Percentiles rank a stretch among this genome's conserved stretches.
Evolutionary conservation across 345 rosid genomes (phyloP).

Genomic region (Citrus reticulata): DNA sequence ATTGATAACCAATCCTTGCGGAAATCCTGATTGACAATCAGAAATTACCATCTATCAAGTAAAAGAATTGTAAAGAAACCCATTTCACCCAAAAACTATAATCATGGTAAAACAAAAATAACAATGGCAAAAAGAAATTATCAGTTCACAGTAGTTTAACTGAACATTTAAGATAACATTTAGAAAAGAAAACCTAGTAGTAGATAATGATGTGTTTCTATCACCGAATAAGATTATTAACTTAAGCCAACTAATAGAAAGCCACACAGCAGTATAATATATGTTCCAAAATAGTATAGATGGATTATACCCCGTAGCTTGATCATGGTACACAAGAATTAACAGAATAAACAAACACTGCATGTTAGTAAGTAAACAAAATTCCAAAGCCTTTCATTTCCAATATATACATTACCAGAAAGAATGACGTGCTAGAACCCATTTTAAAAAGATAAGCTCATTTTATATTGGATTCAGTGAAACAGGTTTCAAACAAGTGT

Average conservation of each 20-base stretch:
- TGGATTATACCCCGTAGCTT: background rate
- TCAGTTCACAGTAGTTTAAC: background rate
- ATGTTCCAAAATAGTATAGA: background rate
- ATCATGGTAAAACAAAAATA: background rate
- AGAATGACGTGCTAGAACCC: background rate
- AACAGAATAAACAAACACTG: background rate
- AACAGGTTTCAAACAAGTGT: background rate
- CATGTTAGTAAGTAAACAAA: background rate
- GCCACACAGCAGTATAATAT: background rate
- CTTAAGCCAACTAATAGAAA: background rate
- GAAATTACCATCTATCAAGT: slow-evolving; percentile 3
- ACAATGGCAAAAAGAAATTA: background rate
- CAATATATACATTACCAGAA: background rate
- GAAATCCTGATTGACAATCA: slow-evolving; percentile 66
- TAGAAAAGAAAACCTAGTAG: background rate
- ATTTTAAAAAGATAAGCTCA: background rate
- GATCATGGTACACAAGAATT: background rate
- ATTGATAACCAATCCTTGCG: slow-evolving; percentile 95
- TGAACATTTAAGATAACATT: background rate
- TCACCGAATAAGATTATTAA: background rate
- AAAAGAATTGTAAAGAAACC: background rate
- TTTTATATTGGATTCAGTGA: background rate
- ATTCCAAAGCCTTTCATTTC: background rate
- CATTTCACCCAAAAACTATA: background rate
- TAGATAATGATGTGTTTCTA: background rate